Evolutionary conservation across 2,329 filamentous ascomycete genomes (phyloP).

Genomic region (Drechslerella dactyloides): DNA sequence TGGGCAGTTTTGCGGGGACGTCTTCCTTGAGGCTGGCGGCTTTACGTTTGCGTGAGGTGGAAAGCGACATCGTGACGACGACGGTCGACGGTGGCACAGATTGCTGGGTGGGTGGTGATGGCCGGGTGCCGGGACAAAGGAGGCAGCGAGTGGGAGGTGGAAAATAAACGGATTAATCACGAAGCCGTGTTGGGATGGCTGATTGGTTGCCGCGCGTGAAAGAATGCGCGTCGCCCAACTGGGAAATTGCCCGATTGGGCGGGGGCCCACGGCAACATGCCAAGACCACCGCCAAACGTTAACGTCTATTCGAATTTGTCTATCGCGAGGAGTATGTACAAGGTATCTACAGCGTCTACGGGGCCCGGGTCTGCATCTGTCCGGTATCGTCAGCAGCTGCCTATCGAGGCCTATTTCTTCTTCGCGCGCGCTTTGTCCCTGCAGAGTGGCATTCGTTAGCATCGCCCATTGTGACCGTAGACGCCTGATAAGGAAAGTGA

Average conservation of each 20-base stretch:
- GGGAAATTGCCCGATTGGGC: constrained; percentile 36
- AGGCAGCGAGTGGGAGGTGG: neutral
- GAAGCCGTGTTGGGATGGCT: constrained; percentile 47
- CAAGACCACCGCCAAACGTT: neutral
- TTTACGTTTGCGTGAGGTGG: constrained; percentile 33
- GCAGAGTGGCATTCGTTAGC: constrained; percentile 64
- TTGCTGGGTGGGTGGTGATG: neutral
- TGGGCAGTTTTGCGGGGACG: constrained; percentile 40
- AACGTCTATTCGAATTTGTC: neutral
- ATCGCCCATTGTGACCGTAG: neutral
- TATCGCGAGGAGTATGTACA: constrained; percentile 5
- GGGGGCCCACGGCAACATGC: constrained; percentile 18
- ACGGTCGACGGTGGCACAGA: constrained; percentile 6
- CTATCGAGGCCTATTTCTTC: constrained; percentile 70
- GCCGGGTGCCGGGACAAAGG: constrained; percentile 3
- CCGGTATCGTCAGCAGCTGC: neutral
- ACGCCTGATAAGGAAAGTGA: constrained; percentile 58
- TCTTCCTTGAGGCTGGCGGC: constrained; percentile 39
- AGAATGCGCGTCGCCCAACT: constrained; percentile 40
- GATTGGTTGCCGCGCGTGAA: constrained; percentile 38
- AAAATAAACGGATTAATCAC: constrained; percentile 29
- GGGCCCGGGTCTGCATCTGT: neutral
- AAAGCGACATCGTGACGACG: neutral
- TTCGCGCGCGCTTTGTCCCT: constrained; percentile 72
- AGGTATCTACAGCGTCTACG: constrained; percentile 7